Evolutionary conservation across 768 basidiomycete genomes (phyloP).

Genomic region (Hortiboletus flavorubellus): DNA sequence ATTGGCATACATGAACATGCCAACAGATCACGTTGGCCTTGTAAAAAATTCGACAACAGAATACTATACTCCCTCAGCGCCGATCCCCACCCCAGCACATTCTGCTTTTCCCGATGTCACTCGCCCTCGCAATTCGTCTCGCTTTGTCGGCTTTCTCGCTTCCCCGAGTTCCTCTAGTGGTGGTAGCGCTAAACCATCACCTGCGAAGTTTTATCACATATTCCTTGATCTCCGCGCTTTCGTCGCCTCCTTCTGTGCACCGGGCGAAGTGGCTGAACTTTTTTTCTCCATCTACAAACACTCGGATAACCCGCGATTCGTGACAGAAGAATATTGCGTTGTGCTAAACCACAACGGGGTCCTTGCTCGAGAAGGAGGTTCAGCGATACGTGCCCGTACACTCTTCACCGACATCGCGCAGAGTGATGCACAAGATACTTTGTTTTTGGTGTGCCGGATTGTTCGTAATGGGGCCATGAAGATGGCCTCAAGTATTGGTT

Average conservation of each 20-base stretch:
- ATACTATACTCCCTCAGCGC: conserved; percentile 38
- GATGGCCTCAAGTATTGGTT: conserved; percentile 55
- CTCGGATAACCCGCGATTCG: conserved; percentile 68
- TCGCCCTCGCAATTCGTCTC: conserved; percentile 30
- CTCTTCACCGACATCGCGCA: conserved; percentile 87
- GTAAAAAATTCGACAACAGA: conserved; percentile 38
- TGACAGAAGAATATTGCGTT: conserved; percentile 91
- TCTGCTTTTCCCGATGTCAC: conserved; percentile 65
- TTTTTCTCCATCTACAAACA: conserved; percentile 93
- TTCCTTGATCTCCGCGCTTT: conserved; percentile 90
- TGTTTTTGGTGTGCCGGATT: conserved; percentile 89
- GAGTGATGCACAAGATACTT: conserved; percentile 79
- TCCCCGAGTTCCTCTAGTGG: conserved; percentile 8
- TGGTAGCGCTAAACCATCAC: conserved; percentile 32
- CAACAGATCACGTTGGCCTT: conserved; percentile 37
- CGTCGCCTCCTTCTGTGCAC: conserved; percentile 83
- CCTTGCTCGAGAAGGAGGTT: conserved; percentile 71
- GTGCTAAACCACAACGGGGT: conserved; percentile 91
- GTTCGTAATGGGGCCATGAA: conserved; percentile 86
- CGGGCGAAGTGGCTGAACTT: conserved; percentile 91
- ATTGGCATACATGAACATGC: conserved; percentile 70
- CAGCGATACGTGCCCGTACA: conserved; percentile 61
- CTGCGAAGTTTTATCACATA: conserved; percentile 82
- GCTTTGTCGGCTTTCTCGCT: conserved; percentile 36
- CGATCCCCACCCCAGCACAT: conserved; percentile 59